These are phyloP conservation scores for Claviceps monticola DNA, from an alignment of 2,329 filamentous ascomycete species.

Conservation along the genomic window DNA sequence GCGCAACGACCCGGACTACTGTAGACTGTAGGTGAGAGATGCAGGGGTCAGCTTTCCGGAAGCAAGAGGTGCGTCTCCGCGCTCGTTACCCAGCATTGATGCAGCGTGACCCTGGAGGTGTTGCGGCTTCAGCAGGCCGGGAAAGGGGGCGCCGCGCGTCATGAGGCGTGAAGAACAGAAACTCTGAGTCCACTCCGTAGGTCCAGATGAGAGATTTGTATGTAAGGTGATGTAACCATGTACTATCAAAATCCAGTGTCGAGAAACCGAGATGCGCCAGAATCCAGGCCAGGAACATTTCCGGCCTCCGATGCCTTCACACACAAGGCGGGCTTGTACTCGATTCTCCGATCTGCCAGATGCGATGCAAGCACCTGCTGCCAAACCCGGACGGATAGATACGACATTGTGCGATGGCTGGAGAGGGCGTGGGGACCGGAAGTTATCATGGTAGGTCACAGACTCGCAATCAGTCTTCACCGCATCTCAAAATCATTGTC, in stretches of 20 bases:
- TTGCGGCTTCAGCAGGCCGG: neutral
- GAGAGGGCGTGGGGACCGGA: neutral
- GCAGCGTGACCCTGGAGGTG: neutral
- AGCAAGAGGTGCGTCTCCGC: neutral
- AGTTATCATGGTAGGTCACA: neutral
- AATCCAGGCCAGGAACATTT: neutral
- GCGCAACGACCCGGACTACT: too few species aligned
- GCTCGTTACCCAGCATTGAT: neutral
- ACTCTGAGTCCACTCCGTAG: neutral
- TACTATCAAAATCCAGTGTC: neutral
- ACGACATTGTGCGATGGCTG: neutral
- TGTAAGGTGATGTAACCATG: neutral
- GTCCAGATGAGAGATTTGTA: neutral
- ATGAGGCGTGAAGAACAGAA: neutral
- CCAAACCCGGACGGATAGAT: neutral
- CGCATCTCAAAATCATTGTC: neutral
- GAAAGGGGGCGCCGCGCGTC: neutral
- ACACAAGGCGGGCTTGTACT: neutral
- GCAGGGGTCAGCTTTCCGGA: neutral
- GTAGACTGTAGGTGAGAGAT: too few species aligned
- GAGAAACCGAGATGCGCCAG: neutral
- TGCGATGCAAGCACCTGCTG: neutral
- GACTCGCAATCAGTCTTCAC: neutral
- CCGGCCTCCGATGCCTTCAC: neutral
- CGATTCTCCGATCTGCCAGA: neutral